Evolutionary conservation across 1,139 yeast genomes (phyloP), one percentile per base, ranked within the genome.

Genomic region (Diutina mesorugosa): DNA sequence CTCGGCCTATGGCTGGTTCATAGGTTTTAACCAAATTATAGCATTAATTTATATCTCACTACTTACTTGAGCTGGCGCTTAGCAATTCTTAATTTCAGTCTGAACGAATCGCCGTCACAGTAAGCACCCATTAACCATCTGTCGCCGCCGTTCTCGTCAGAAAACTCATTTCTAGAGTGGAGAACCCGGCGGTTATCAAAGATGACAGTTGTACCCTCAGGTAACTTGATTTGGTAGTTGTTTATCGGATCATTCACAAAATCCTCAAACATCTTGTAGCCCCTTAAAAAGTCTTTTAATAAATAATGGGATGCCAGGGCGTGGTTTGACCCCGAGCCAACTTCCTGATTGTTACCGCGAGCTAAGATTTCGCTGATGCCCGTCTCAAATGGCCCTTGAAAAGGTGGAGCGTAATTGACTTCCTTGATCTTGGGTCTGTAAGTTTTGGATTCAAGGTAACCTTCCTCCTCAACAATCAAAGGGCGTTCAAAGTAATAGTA

Each of bases 101-200:
- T 72, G 66, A 78, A 85, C 45, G 90, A 76, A 64, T 87, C 95
- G 12, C 83, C 83, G 65, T 87, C 95, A 21, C 86, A 72, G 65
- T 87, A 88, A 51, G 90, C 81, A 1, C 95, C 95, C 78, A 86
- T 84, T 58, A 88, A 72, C 89, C 91, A 85, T 60, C 95, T 75
- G 55, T 70, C 70, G 2, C 80, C 79, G 1, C 87, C 87, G 56
- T 78, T 74, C 3, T 65, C 62, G 51, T 76, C 74, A 46, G 79
- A 78, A 62, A 87, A 87, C 59, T 76, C 79, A 41, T 79, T 74
- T 60, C 95, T 73, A 0, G 91, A 85, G 66, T 88, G 95, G 54
- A 88, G 72, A 0, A 84, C 74, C 62, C 95, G 74, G 62, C 95
- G 74, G 65, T 88, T 88, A 69, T 85, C 85, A 65, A 88, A 87